Evolutionary conservation across 768 basidiomycete species (phyloP).

Genomic region (Neoboletus magnificus): DNA sequence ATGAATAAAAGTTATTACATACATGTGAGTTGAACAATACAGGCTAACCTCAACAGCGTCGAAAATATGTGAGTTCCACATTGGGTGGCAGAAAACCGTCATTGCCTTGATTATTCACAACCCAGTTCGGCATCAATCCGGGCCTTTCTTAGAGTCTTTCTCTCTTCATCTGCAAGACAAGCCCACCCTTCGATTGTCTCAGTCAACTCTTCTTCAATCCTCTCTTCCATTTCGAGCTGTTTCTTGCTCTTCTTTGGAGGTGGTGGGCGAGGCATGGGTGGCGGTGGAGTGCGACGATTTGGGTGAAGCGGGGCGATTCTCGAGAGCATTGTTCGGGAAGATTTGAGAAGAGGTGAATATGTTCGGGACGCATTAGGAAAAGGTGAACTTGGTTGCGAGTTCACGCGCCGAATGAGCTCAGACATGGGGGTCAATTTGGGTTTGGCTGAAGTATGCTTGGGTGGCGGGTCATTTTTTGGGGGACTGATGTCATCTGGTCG

Average conservation of each 20-base stretch:
- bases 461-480: not conserved
- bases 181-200: slow-evolving; percentile 70
- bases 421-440: slow-evolving; percentile 63
- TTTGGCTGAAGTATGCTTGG: slow-evolving; percentile 36
- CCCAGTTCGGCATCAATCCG: slow-evolving; percentile 66
- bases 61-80: not conserved
- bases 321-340: slow-evolving; percentile 58
- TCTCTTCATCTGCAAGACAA: slow-evolving; percentile 37
- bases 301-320: slow-evolving; percentile 75
- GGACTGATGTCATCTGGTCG: slow-evolving; percentile 3
- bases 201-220: slow-evolving; percentile 76
- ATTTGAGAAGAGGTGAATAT: slow-evolving; percentile 65
- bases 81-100: not conserved
- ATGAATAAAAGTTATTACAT: slow-evolving; percentile 6
- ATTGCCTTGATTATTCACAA: slow-evolving; percentile 39
- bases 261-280: slow-evolving; percentile 65
- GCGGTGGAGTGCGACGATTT: slow-evolving; percentile 70
- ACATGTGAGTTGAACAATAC: not conserved
- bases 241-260: slow-evolving; percentile 80
- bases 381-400: slow-evolving; percentile 63
- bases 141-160: slow-evolving; percentile 51
- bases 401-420: slow-evolving; percentile 71
- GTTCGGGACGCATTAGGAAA: slow-evolving; percentile 28
- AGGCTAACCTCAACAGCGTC: not conserved
- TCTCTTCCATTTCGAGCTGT: slow-evolving; percentile 69